A percentile compares a stretch with the other conserved stretches of the same genome.
Conservation (phyloP, 257 asterid genomes). For the Nicotiana tomentosiformis region DNA sequence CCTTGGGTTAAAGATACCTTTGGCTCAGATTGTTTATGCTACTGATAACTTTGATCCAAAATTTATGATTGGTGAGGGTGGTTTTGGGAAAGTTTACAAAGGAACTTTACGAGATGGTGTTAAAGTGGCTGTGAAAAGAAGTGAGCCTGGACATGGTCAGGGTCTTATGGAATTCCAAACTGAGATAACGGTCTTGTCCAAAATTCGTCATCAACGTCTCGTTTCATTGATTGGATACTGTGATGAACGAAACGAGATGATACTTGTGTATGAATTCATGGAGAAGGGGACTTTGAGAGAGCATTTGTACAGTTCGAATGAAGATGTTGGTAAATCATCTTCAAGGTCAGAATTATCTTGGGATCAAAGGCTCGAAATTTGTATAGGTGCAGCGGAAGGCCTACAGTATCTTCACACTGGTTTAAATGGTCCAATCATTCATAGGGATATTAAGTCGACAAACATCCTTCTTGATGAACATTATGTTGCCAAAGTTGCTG, state of each 20-base stretch:
- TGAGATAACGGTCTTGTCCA: constrained; percentile 47
- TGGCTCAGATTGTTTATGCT: constrained; percentile 33
- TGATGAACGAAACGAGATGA: constrained; percentile 47
- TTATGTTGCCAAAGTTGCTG: constrained; percentile 58
- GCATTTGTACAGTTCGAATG: constrained; percentile 31
- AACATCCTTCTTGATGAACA: constrained; percentile 54
- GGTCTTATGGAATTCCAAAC: constrained; percentile 56
- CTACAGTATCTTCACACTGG: constrained; percentile 54
- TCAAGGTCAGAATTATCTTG: constrained; percentile 25
- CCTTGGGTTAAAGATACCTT: constrained; percentile 45
- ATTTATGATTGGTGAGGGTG: constrained; percentile 50
- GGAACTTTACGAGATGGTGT: constrained; percentile 38
- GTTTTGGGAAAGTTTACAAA: constrained; percentile 61
- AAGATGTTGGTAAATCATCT: neutral
- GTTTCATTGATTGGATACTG: constrained; percentile 65
- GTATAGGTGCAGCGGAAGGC: constrained; percentile 55
- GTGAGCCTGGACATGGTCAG: constrained; percentile 48
- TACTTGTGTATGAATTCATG: constrained; percentile 58
- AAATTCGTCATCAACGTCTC: constrained; percentile 47
- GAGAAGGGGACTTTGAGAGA: constrained; percentile 54
- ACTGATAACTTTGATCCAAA: constrained; percentile 33
- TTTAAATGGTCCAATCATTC: constrained; percentile 34
- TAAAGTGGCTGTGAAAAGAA: constrained; percentile 57
- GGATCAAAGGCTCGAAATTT: constrained; percentile 43
- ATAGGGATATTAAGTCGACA: constrained; percentile 59